Evolutionary conservation across 2,329 filamentous ascomycete species (phyloP), one percentile per base, ranked within the genome.

Genomic region (Diplodia corticola): DNA sequence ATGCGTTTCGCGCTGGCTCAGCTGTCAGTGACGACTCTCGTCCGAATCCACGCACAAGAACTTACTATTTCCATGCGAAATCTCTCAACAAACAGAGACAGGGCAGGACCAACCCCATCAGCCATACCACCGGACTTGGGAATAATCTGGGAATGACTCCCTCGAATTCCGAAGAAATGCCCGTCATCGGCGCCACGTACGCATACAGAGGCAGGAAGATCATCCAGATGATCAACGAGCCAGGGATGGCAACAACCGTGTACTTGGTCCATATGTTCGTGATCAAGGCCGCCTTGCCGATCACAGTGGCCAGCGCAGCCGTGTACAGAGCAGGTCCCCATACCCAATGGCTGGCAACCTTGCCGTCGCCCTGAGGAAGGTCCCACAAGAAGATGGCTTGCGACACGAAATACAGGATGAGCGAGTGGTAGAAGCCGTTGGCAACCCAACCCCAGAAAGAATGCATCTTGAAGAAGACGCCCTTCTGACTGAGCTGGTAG

Each of bases 261-360:
- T 97, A 99, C 80, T 99, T 99, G 55, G 95, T 99, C 95, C 95
- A 99, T 79, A 97, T 94, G 78, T 92, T 97, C 24, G 94, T 97
- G 70, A 98, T 91, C 68, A 99, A 85, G 0, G 92, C 93, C 3
- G 95, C 95, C 81, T 99, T 99, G 69, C 93, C 91, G 4, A 99
- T 88, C 0, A 98, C 94, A 0, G 95, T 98, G 26, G 93, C 87
- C 24, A 99, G 86, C n/a, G 92, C 92, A 6, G 95, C 89, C 1
- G 92, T 97, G 81, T 99, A 99, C 26, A 97, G 84, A n/a, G 90
- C 89, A 5, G 93, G 93, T 66, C 94, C 95, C 95, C 95, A 99
- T 3, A 98, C 91, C 95, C 95, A 99, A 77, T 98, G 95, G 1
- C 94, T 95, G 10, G 91, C 91, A 15, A 89, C 87, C 73, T 89